phyloP scores from a whole-genome alignment of 2,329 filamentous ascomycete species.

The Talaromyces pinophilus region DNA sequence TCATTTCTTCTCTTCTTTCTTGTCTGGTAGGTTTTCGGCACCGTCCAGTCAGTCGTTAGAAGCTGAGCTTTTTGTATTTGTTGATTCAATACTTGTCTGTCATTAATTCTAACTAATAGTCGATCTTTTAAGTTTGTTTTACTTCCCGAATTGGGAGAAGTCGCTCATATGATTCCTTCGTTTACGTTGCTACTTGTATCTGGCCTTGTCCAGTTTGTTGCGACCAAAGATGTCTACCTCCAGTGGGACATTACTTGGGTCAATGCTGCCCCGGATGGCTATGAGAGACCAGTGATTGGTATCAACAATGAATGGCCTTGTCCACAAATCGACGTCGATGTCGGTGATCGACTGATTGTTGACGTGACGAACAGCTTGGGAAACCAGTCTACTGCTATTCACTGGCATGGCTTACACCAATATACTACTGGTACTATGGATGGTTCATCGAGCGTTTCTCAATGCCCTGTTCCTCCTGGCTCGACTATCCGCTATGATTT shows the following conservation, averaged over 20 bases:
- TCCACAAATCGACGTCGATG: conserved; percentile 53
- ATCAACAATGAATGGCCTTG: conserved; percentile 78
- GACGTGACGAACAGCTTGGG: conserved; percentile 44
- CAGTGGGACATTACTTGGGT: conserved; percentile 74
- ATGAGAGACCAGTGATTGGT: conserved; percentile 66
- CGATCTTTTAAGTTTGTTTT: conserved; percentile 16
- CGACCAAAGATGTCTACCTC: conserved; percentile 44
- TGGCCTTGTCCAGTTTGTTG: conserved; percentile 21
- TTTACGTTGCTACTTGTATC: conserved; percentile 10
- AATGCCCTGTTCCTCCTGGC: conserved; percentile 68
- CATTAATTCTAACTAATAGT: conserved; percentile 20
- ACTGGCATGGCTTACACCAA: conserved; percentile 71
- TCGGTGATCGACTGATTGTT: conserved; percentile 43
- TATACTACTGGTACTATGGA: conserved; percentile 71
- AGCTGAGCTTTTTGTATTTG: conserved; percentile 3
- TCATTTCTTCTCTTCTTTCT: background rate
- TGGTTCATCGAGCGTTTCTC: conserved; percentile 64
- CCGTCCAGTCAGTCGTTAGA: conserved; percentile 12
- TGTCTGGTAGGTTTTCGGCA: conserved; percentile 20
- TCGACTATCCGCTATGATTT: conserved; percentile 69
- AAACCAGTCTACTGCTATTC: conserved; percentile 43
- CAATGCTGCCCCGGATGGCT: conserved; percentile 69
- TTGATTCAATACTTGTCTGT: background rate
- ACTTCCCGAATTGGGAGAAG: background rate
- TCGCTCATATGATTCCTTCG: conserved; percentile 13